Conservation (phyloP, 2,329 filamentous ascomycete genomes). For the Coniochaeta prunicola region DNA sequence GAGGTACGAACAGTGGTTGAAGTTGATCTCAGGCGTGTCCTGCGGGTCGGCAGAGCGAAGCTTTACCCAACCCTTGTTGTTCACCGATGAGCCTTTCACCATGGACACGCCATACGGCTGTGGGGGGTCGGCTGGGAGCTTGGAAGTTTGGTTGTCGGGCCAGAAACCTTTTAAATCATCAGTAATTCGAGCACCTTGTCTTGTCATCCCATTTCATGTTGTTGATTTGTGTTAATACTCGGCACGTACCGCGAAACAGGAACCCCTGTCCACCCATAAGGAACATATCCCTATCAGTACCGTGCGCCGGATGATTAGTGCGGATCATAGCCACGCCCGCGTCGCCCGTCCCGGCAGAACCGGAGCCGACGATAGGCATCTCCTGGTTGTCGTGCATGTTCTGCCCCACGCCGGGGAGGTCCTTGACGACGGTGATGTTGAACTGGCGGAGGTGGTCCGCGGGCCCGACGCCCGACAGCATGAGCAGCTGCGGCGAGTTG, state of each 20-base stretch:
- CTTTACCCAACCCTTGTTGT: conserved; percentile 55
- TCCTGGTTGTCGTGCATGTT: conserved; percentile 40
- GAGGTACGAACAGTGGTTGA: conserved; percentile 34
- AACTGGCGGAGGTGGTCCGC: conserved; percentile 31
- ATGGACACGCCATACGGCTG: conserved; percentile 27
- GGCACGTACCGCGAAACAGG: conserved; percentile 32
- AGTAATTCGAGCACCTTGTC: not conserved
- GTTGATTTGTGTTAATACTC: not conserved
- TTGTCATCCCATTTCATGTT: not conserved
- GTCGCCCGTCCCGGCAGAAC: conserved; percentile 9
- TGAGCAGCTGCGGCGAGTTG: conserved; percentile 43
- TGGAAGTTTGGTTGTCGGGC: conserved; percentile 25
- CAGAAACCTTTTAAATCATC: conserved; percentile 32
- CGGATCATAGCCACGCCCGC: conserved; percentile 19
- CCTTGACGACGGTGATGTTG: conserved; percentile 34
- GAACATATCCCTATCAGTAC: conserved; percentile 39
- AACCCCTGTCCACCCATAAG: conserved; percentile 43
- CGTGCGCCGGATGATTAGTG: conserved; percentile 24
- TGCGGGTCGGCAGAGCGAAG: conserved; percentile 53
- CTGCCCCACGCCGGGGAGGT: conserved; percentile 42
- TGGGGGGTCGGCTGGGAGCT: conserved; percentile 20
- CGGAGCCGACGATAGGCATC: conserved; percentile 23
- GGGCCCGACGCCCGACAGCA: conserved; percentile 40
- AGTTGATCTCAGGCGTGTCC: conserved; percentile 56
- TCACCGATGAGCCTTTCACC: conserved; percentile 37